A percentile compares a stretch with the other conserved stretches of the same genome.
Evolutionary conservation across 1,284 basidiomycete species (phyloP).

Genomic region (Irpex sp.): DNA sequence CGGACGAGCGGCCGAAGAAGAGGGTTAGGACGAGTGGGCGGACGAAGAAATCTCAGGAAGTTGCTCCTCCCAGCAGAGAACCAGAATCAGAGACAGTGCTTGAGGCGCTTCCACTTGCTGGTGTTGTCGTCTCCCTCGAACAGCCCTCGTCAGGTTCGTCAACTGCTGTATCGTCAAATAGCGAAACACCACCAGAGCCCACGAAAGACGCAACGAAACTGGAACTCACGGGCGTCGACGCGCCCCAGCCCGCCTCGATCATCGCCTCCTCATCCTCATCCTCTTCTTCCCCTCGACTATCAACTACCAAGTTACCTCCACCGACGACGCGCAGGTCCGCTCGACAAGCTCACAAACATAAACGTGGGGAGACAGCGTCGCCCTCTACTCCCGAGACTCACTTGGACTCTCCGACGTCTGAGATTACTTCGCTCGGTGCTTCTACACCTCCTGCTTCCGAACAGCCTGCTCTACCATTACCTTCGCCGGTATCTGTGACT

Average conservation of each 20-base stretch:
- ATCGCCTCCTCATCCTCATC: slow-evolving; percentile 12
- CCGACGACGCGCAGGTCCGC: slow-evolving; percentile 9
- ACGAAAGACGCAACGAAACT: slow-evolving; percentile 12
- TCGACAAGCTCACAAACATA: slow-evolving; percentile 5
- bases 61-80: not conserved
- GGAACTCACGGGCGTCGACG: slow-evolving; percentile 13
- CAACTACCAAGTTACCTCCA: not conserved
- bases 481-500: too few relatives aligned
- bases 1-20: slow-evolving; percentile 15
- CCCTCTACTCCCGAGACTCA: not conserved
- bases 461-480: not conserved
- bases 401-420: slow-evolving; percentile 1
- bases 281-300: slow-evolving; percentile 9
- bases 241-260: not conserved
- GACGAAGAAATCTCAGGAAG: not conserved
- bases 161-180: not conserved
- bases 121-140: not conserved
- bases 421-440: not conserved
- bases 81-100: not conserved
- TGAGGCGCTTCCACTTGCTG: not conserved
- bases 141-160: not conserved
- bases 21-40: slow-evolving; percentile 11
- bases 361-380: not conserved
- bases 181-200: slow-evolving; percentile 1
- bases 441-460: not conserved